Base-by-base conservation (phyloP, 495 filamentous ascomycete species). In the Daldinia caldariorum region DNA sequence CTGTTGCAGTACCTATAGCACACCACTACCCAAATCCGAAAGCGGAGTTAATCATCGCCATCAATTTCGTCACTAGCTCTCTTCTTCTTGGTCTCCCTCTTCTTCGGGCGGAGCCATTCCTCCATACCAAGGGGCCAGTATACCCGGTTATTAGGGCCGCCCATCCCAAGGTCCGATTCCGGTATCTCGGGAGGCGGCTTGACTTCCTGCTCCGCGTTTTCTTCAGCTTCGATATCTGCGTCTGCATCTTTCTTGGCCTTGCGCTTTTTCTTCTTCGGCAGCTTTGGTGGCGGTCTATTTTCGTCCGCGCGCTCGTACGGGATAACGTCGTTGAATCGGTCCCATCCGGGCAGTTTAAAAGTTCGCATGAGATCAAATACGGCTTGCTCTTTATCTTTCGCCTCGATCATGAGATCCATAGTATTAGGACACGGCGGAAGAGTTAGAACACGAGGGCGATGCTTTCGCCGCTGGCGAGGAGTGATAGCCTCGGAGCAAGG, bases 391-490 rank as follows among this genome's bases (percentile, higher is more conserved):
- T 97, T 99, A 73, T 97, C 94, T 74, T 97, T 99, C 16, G 95
- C 95, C 81, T 99, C 95, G 63, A 97, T 97, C 95, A 97, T 99
- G 12, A 97, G 83, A 75, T 97, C 95, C 90, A 96, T 94, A 6
- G 88, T 88, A 5, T 87, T 81, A 1, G 88, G 81, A 70, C 94
- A 97, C 0, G 94, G 94, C 12, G 94, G 94, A 14, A 99, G 78
- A 0, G 88, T 91, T 35, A 81, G 78, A 3, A 95, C 92, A 6
- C 94, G 85, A 0, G 91, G 88, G 50, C 88, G 91, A 74, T 97
- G 94, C 77, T 97, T 97, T 38, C 94, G 83, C 14, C 94, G 83
- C 69, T 95, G 89, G 4, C 88, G 79, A 0, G 83, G 84, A 0
- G 93, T 97, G 67, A 97, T 87, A 4, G 94, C 92, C 3, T 87